Base-by-base conservation (phyloP, 371 early-diverging fungal genomes). In the Gilbertella persicaria region DNA sequence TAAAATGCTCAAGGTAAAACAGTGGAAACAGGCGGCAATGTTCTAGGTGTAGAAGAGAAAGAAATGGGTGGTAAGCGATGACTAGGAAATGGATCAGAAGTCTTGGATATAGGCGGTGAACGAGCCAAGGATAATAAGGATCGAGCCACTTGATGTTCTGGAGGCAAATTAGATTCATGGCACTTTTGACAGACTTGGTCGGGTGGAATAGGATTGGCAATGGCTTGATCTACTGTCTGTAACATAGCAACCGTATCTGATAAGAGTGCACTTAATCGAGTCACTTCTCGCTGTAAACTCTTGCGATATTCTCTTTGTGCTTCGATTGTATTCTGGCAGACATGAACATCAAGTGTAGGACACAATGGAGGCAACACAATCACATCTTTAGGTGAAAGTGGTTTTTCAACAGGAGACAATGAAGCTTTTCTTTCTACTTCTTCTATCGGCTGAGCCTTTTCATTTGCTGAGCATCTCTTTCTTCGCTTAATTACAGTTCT, bases 231-330 rank as follows among this genome's bases (percentile, higher is more conserved):
- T 26, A 86, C 52, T 14, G 74, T 74, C 42, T 66, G 69, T 26
- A 86, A 62, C 19, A 76, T 76, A 8, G 79, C 70, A 3, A 79
- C 73, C 1, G 84, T 80, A 29, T 71, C 65, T 6, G 75, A 75
- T 10, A 86, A 60, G 2, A 86, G 60, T 40, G 73, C 65, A 13
- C 73, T 74, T 26, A 86, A 49, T 23, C 82, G 78, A 10, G 75
- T 63, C 6, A 86, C 80, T 49, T 86, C 80, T 9, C 73, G 68
- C 50, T 86, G 80, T n/a, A 86, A 62, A 21, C 78, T 73, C 23
- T 80, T 71, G 5, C 84, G 74, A 24, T 83, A 77, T 26, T 68
- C 69, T 19, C 65, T 58, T 24, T 79, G 65, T 5, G 67, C 60
- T 53, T 81, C 71, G 19, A 45, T 19, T 13, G 53, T 2, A 2